Evolutionary conservation across 257 asterid species (phyloP).

Genomic region (Scutellaria barbata): DNA sequence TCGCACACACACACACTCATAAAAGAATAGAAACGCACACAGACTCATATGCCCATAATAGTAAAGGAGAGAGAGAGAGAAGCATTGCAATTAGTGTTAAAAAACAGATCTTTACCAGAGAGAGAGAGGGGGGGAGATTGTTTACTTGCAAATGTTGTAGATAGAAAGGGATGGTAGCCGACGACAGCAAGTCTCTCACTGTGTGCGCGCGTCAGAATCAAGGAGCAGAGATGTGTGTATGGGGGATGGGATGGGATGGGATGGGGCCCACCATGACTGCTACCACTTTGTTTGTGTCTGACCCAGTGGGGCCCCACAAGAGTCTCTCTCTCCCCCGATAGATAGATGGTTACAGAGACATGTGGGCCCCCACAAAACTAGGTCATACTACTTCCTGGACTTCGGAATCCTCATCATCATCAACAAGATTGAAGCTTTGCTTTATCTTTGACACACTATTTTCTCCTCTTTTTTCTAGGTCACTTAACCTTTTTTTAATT

Average conservation of each 20-base stretch:
- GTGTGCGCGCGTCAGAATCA: constrained; percentile 54
- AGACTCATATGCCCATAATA: constrained; percentile 32
- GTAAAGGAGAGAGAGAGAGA: constrained; percentile 6
- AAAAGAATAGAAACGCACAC: constrained; percentile 34
- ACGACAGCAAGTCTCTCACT: constrained; percentile 34
- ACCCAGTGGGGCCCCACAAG: constrained; percentile 33
- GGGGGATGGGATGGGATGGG: not conserved
- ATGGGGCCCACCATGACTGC: constrained; percentile 37
- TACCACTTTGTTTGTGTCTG: constrained; percentile 28
- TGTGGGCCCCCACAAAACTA: too few species aligned
- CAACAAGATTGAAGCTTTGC: too few species aligned
- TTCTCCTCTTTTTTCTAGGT: too few species aligned
- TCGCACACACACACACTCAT: not conserved
- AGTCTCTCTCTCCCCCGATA: too few species aligned
- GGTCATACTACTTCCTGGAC: too few species aligned
- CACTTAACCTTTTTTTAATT: too few species aligned
- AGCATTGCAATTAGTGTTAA: constrained; percentile 22
- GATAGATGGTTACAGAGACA: too few species aligned
- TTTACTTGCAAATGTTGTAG: constrained; percentile 26
- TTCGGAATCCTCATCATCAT: too few species aligned
- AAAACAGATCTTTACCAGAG: constrained; percentile 36
- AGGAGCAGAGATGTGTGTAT: constrained; percentile 32
- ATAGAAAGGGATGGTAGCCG: constrained; percentile 40
- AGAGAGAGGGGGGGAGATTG: constrained; percentile 19
- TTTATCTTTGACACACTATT: too few species aligned